Evolutionary conservation across 805 yeast genomes (phyloP).

Genomic region (Tetrapisispora phaffii): DNA sequence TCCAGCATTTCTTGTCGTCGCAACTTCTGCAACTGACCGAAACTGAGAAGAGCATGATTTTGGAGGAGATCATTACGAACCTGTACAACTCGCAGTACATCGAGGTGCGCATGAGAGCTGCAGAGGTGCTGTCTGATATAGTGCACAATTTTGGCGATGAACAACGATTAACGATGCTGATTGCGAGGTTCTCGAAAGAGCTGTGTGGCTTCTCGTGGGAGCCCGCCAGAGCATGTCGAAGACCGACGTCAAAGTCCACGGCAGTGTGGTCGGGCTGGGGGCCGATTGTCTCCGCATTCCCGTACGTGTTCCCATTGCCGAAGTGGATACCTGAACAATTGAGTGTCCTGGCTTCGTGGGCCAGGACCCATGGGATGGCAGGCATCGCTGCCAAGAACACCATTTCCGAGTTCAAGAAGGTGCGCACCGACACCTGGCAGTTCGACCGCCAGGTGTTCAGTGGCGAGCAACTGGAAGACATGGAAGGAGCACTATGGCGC

Average conservation of each 20-base stretch:
- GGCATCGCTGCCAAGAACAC: constrained; percentile 76
- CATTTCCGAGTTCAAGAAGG: constrained; percentile 75
- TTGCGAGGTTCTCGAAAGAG: neutral
- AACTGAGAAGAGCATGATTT: constrained; percentile 39
- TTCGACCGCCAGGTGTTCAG: constrained; percentile 70
- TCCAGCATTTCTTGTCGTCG: constrained; percentile 60
- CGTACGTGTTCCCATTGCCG: constrained; percentile 85
- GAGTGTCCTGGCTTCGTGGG: constrained; percentile 56
- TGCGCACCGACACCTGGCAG: constrained; percentile 93
- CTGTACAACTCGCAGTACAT: constrained; percentile 52
- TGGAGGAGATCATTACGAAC: constrained; percentile 38
- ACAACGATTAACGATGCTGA: neutral
- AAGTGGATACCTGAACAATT: constrained; percentile 70
- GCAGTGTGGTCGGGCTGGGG: constrained; percentile 79
- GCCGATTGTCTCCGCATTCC: constrained; percentile 79
- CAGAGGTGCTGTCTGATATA: constrained; percentile 63
- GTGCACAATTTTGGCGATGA: constrained; percentile 48
- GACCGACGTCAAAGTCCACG: constrained; percentile 49
- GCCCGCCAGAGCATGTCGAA: constrained; percentile 29
- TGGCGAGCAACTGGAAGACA: constrained; percentile 69
- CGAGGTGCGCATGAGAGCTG: constrained; percentile 65
- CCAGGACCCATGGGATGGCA: constrained; percentile 62
- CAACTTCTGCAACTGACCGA: constrained; percentile 46
- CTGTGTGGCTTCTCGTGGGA: constrained; percentile 11
- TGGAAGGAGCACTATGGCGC: constrained; percentile 88